Base-by-base conservation (phyloP, 2,329 filamentous ascomycete species). In the Graphilbum fragrans region DNA sequence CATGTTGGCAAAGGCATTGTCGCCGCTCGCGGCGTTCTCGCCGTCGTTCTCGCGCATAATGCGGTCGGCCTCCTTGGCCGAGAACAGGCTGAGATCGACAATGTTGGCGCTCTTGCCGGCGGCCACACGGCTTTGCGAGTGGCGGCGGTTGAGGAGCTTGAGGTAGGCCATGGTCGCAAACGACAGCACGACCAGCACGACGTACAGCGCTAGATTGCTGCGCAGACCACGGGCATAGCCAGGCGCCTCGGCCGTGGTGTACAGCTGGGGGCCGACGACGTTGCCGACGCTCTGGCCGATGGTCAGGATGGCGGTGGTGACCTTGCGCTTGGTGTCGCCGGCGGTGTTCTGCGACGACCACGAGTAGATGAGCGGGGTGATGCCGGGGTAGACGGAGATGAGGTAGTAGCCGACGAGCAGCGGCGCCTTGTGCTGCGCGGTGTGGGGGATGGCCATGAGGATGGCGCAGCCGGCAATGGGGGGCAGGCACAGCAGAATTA, bases 291-390 rank as follows among this genome's bases (percentile, higher is more conserved):
- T 79, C 44, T 77, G 71, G 4, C 77, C 76, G 38, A 82, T 67
- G 50, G 82, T 77, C 2, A 83, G 62, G 4, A 80, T 63, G 12
- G 70, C 76, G 0, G 77, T 81, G 0, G 72, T 79, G 14, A 72
- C 69, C 52, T 82, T 82, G 47, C 74, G 72, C 58, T 83, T 84
- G 0, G 79, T 83, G 52, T 83, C 77, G 1, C 80, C 80, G 0
- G 72, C 79, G 0, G 79, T 79, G 47, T 80, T 80, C 45, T 75
- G 72, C 2, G 70, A 64, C 2, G 70, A 71, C 73, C 72, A 77
- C 0, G 71, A 70, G 47, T 74, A 77, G 31, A 78, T 70, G 22
- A 78, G 56, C 0, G 74, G 77, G 3, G 76, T 67, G 37, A 52
- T 56, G 36, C 48, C 45, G 37, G 27, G 39, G 12, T 37, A 17